Percentiles rank a stretch among this genome's conserved stretches.
These are phyloP conservation scores for Penicillium canescens DNA, from an alignment of 495 filamentous ascomycete genomes.

Conservation along the genomic window DNA sequence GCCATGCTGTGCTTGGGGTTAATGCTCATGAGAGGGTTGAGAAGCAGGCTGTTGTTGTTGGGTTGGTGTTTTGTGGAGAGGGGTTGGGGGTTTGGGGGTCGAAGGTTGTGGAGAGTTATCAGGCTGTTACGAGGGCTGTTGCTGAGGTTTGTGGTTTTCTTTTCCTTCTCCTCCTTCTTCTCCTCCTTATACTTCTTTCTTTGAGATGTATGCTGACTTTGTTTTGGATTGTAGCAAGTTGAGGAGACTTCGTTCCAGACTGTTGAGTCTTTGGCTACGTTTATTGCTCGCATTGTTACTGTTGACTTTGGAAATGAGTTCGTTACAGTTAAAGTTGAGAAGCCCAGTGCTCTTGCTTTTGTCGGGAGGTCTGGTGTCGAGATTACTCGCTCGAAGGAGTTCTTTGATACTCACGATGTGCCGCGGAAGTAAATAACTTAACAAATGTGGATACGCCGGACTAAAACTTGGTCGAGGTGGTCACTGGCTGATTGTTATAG, in stretches of 20 bases:
- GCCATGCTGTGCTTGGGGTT: constrained; percentile 55
- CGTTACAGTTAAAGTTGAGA: constrained; percentile 56
- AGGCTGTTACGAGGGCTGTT: constrained; percentile 43
- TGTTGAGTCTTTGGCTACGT: constrained; percentile 56
- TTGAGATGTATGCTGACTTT: constrained; percentile 6
- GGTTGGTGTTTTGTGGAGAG: constrained; percentile 45
- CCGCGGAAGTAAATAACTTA: constrained; percentile 3
- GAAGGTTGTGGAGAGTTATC: constrained; percentile 43
- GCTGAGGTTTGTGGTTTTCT: constrained; percentile 38
- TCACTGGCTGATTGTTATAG: too few relatives aligned
- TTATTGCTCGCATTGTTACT: constrained; percentile 52
- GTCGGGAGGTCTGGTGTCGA: constrained; percentile 56
- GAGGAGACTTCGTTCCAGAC: constrained; percentile 56
- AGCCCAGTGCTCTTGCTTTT: constrained; percentile 59
- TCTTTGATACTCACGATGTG: constrained; percentile 40
- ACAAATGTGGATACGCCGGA: not conserved
- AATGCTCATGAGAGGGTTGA: constrained; percentile 59
- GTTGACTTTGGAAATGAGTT: constrained; percentile 51
- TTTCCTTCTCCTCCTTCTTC: not conserved
- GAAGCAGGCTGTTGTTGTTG: constrained; percentile 56
- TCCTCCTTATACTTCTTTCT: not conserved
- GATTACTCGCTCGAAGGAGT: constrained; percentile 51
- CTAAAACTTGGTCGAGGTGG: too few relatives aligned
- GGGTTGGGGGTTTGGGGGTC: constrained; percentile 43
- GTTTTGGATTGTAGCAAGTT: constrained; percentile 37